Percentiles rank a stretch among this genome's conserved stretches.
phyloP scores from a whole-genome alignment of 345 rosid species.

The Pugionium dolabratum region DNA sequence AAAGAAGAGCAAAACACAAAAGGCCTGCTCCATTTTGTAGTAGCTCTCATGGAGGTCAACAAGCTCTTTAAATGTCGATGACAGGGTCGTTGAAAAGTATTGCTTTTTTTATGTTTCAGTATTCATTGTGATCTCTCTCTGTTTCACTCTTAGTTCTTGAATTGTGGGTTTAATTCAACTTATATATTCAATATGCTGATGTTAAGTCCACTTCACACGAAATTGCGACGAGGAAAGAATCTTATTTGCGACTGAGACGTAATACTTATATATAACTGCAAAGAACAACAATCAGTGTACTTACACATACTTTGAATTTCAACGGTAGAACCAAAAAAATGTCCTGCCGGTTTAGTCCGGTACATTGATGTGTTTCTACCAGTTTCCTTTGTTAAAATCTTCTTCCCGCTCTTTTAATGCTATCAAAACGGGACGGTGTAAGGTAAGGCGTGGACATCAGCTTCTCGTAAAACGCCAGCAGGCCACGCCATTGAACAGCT shows the following conservation, averaged over 20 bases:
- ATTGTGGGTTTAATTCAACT: conserved; percentile 18
- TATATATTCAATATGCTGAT: conserved; percentile 8
- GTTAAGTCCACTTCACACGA: neutral
- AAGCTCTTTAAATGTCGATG: conserved; percentile 23
- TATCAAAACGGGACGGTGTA: conserved; percentile 62
- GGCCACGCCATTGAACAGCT: conserved; percentile 42
- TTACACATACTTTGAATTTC: conserved; percentile 8
- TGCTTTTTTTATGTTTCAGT: conserved; percentile 29
- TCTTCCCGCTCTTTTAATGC: too few relatives aligned
- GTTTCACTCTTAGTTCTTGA: conserved; percentile 21
- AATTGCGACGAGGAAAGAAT: neutral
- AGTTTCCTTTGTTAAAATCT: conserved; percentile 8
- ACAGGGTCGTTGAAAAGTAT: conserved; percentile 11
- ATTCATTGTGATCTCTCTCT: conserved; percentile 8
- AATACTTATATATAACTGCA: conserved; percentile 18
- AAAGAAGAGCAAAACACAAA: conserved; percentile 83
- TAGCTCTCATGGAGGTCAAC: conserved; percentile 24
- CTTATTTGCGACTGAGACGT: neutral
- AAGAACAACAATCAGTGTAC: conserved; percentile 30
- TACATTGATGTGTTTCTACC: conserved; percentile 21
- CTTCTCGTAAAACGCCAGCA: conserved; percentile 49
- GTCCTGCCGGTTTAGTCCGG: conserved; percentile 3
- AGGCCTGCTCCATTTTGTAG: conserved; percentile 87
- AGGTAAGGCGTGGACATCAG: conserved; percentile 61
- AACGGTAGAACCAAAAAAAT: conserved; percentile 30